phyloP scores from a whole-genome alignment of 768 basidiomycete genomes.

The Lentinus tigrinus region DNA sequence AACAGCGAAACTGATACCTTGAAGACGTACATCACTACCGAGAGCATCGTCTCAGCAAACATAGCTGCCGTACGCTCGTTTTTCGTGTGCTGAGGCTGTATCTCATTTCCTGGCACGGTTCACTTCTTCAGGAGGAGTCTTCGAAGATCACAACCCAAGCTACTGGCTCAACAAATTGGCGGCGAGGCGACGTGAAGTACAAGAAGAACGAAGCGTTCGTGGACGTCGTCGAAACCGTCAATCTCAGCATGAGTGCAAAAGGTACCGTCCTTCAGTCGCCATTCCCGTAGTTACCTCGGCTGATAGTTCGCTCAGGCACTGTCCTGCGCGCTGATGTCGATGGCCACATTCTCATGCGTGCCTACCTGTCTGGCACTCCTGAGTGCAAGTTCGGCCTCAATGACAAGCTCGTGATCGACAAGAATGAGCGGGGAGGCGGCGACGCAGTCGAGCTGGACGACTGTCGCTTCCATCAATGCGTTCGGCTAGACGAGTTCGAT shows the following conservation, averaged over 20 bases:
- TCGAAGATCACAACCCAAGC: constrained; percentile 97
- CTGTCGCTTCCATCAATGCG: constrained; percentile 98
- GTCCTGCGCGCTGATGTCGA: constrained; percentile 95
- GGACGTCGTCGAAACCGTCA: constrained; percentile 97
- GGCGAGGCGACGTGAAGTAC: constrained; percentile 94
- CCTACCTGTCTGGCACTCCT: constrained; percentile 93
- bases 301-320: constrained; percentile 51
- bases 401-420: constrained; percentile 96
- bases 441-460: constrained; percentile 96
- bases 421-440: constrained; percentile 53
- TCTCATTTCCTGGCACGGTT: not conserved
- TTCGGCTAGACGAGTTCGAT: constrained; percentile 92
- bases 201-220: constrained; percentile 99
- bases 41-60: constrained; percentile 87
- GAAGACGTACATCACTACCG: constrained; percentile 97
- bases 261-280: constrained; percentile 43
- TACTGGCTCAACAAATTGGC: constrained; percentile 95
- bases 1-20: constrained; percentile 98
- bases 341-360: constrained; percentile 97
- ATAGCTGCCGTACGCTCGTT: constrained; percentile 66
- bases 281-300: not conserved
- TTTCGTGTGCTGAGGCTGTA: not conserved
- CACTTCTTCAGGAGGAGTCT: constrained; percentile 76
- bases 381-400: constrained; percentile 99
- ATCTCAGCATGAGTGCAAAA: constrained; percentile 96